phyloP scores from a whole-genome alignment of 305 asterid species.

The Solanum aculeatissimum region DNA sequence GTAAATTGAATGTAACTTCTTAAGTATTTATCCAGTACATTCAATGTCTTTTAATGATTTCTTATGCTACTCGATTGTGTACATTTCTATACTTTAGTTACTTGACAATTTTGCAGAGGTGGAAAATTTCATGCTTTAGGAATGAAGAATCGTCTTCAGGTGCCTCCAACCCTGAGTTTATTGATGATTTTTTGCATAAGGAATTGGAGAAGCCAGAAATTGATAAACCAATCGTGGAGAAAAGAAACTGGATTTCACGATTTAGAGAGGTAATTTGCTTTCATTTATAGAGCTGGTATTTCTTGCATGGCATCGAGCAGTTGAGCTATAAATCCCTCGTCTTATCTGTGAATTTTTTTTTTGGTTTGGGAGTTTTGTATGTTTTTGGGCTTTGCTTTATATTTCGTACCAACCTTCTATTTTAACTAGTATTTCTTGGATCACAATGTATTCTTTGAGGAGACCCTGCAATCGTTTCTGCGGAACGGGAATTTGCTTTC shows the following conservation, averaged over 20 bases:
- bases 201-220: conserved; percentile 33
- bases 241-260: conserved; percentile 29
- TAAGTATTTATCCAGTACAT: not conserved
- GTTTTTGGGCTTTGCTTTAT: not conserved
- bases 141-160: conserved; percentile 46
- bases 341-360: not conserved
- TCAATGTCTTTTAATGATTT: not conserved
- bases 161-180: conserved; percentile 32
- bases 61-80: not conserved
- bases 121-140: conserved; percentile 76
- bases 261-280: conserved; percentile 35
- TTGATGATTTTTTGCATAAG: conserved; percentile 43
- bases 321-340: not conserved
- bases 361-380: too few relatives aligned
- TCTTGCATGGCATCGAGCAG: not conserved
- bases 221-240: conserved; percentile 25
- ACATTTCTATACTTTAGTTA: not conserved
- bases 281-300: not conserved
- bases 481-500: not conserved
- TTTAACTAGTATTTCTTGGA: not conserved
- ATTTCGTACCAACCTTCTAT: not conserved
- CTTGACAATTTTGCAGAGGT: conserved; percentile 33
- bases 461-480: not conserved
- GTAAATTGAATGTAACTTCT: not conserved
- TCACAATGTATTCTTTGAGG: not conserved